Evolutionary conservation across 139 green algal species (phyloP).

Genomic region (Chlorella ohadii): DNA sequence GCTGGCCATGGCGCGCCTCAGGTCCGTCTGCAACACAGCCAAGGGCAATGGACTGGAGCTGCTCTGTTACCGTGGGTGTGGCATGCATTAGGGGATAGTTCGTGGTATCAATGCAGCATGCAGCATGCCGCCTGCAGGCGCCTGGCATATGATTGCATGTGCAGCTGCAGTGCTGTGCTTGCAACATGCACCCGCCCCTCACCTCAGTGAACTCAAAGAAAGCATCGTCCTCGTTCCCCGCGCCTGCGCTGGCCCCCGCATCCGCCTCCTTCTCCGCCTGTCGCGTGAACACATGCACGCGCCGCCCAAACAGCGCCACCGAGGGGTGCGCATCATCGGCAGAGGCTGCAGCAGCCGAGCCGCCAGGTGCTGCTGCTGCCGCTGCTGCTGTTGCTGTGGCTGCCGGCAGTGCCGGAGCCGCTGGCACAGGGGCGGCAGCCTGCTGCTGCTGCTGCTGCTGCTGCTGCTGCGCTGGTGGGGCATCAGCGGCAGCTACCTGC

Average conservation of each 20-base stretch:
- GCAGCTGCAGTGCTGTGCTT: no score
- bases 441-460: neutral
- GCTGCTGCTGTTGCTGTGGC: neutral
- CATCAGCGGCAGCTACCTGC: neutral
- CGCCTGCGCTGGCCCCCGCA: neutral
- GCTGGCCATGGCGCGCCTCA: slow-evolving; percentile 33
- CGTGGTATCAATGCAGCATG: no score
- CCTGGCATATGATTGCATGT: no score
- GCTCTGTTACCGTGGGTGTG: no score
- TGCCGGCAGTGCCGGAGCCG: no score
- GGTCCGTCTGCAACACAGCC: slow-evolving; percentile 3
- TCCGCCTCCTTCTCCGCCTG: slow-evolving; percentile 40
- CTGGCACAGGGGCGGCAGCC: neutral
- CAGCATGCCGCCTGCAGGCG: no score
- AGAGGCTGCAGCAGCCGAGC: neutral
- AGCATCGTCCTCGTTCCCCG: neutral
- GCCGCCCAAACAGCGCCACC: slow-evolving; percentile 27
- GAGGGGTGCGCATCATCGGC: neutral
- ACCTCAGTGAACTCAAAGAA: slow-evolving; percentile 33
- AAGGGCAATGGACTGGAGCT: no score
- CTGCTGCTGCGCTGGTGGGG: neutral
- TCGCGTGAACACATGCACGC: slow-evolving; percentile 47
- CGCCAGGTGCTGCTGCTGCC: neutral
- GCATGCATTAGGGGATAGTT: no score
- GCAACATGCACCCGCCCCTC: no score